Evolutionary conservation across 129 eudicot genomes (phyloP), one percentile per base, ranked within the genome.

Genomic region (Lactuca sativa): DNA sequence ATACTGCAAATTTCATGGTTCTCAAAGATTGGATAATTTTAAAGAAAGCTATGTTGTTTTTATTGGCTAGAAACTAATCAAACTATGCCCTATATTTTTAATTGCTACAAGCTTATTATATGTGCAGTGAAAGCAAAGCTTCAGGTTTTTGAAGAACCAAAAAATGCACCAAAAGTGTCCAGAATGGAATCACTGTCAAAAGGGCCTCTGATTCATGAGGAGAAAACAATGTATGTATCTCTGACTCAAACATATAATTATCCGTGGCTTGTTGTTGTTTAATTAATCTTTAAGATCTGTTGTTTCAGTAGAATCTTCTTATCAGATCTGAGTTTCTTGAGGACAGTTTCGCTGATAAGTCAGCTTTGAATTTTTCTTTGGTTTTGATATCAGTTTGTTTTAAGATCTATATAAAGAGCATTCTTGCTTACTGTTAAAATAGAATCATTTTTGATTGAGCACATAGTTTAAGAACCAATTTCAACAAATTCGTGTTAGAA

Each of bases 171-270:
- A 18, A 18, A 58, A 70, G 33, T 67, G 31, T 11, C 44, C 12
- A 25, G 48, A 58, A n/a, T 59, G 59, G 59, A 37, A 58, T 7
- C 16, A 44, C 32, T 66, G 41, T 58, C 47, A 68, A 12, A 62
- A 32, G 72, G 60, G 52, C 61, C 10, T 52, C 34, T 12, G 44
- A n/a, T 67, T 64, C 55, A 64, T 44, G 56, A 43, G 55, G 69
- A 43, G 36, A 21, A 40, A 18, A 64, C 69, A 66, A 14, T 49
- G 71, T 66, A 47, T 48, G 56, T 12, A 58, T 70, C 9, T 58
- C 47, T 70, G 66, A 62, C 43, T 70, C 43, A 31, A 12, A 18
- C 21, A 18, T 18, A 18, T 18, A 18, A 18, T 18, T 18, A 18
- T 18, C 21, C 1, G 21, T 18, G 21, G 0, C 21, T 18, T 18